Evolutionary conservation across 257 asterid species (phyloP), one percentile per base, ranked within the genome.

Genomic region (Rhazya stricta): DNA sequence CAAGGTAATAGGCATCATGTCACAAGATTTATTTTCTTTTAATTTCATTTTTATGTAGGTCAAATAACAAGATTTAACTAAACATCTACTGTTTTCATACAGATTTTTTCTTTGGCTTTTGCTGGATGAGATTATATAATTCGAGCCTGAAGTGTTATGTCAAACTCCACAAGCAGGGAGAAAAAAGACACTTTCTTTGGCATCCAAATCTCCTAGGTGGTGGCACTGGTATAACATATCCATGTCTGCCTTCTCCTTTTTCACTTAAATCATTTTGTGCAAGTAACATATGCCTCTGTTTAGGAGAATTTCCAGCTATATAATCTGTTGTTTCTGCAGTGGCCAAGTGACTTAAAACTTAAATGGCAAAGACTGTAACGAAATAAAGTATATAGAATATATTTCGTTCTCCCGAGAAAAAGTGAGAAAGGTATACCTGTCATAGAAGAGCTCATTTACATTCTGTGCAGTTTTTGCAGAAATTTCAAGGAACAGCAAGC

Each of bases 381-480:
- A 41, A n/a, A 5, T 39, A 29, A 62, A 36, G 21, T 37, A 25
- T 56, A 53, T 46, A 30, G 3, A 6, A n/a, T 12, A 10, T 1
- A 12, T 27, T 12, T 45, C 4, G 18, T 7, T 3, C 57, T 12
- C 12, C 1, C 51, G 9, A 36, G 15, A 37, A 30, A 65, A 42
- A n/a, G 27, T 21, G 10, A 16, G 42, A 16, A 15, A 1, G 5
- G 51, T 79, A 74, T 80, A 80, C 74, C 67, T 77, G 75, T 77
- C 80, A 18, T 77, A 67, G 58, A 80, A 74, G 18, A 83, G 77
- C 70, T 74, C 84, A 43, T 83, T 80, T n/a, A 83, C 77, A 37
- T 80, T 77, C 62, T 74, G 71, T 12, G 86, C 78, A 1, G 84
- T 74, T 74, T 83, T 83, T 48, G 82, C 84, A 34, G 80, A 77